These are phyloP conservation scores for Allium cepa DNA, from an alignment of 106 monocot species.

Conservation along the genomic window DNA sequence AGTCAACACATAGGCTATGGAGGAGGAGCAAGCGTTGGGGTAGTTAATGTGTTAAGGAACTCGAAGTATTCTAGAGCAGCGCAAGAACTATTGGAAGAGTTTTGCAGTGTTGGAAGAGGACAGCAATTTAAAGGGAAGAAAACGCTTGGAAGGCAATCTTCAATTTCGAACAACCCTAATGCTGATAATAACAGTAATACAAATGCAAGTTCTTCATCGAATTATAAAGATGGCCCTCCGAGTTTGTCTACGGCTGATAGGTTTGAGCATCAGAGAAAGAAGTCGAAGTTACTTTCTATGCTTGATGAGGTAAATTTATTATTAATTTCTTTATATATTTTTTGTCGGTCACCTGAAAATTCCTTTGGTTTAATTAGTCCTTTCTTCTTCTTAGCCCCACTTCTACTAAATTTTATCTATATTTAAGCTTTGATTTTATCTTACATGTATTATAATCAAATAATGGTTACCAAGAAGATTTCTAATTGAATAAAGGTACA, in stretches of 20 bases:
- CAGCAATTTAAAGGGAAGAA: constrained; percentile 36
- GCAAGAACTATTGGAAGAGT: constrained; percentile 90
- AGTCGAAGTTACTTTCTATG: constrained; percentile 90
- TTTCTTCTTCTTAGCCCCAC: too few species aligned
- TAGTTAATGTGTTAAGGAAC: constrained; percentile 51
- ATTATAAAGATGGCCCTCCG: constrained; percentile 32
- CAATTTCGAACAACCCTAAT: constrained; percentile 13
- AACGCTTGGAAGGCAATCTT: constrained; percentile 7
- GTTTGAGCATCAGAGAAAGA: constrained; percentile 94
- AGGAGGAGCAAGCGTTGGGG: not conserved
- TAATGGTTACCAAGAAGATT: constrained; percentile 1
- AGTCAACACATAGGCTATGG: constrained; percentile 43
- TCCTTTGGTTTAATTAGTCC: too few species aligned
- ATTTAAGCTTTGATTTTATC: not conserved
- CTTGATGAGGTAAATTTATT: constrained; percentile 85
- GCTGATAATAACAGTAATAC: too few species aligned
- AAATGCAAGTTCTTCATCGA: constrained; percentile 26
- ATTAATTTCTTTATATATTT: not conserved
- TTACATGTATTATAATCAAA: not conserved
- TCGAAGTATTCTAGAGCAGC: constrained; percentile 82
- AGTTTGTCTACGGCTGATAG: constrained; percentile 68
- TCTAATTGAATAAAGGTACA: not conserved
- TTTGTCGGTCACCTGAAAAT: not conserved
- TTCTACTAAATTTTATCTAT: not conserved
- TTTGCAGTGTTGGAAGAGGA: constrained; percentile 70